Conservation (phyloP, 225 moss, liverwort and hornwort genomes). For the Bryoerythrophyllum caledonicum region DNA sequence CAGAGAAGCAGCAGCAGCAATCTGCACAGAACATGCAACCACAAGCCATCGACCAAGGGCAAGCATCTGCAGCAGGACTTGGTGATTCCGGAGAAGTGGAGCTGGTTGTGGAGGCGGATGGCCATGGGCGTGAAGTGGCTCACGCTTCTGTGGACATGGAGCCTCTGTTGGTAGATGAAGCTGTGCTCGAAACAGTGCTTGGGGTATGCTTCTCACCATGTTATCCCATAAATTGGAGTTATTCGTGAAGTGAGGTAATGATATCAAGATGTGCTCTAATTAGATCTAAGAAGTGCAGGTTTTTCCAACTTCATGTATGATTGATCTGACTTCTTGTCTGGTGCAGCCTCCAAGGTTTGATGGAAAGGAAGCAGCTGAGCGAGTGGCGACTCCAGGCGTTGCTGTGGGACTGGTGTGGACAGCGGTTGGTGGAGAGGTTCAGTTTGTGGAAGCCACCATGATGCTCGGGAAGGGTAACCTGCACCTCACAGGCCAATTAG, state of each 20-base stretch:
- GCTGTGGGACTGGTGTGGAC: slow-evolving; percentile 50
- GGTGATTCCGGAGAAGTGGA: slow-evolving; percentile 45
- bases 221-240: background rate
- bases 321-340: background rate
- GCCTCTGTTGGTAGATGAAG: slow-evolving; percentile 44
- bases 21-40: slow-evolving; percentile 30
- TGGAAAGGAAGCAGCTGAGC: slow-evolving; percentile 55
- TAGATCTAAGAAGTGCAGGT: background rate
- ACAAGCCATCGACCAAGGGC: slow-evolving; percentile 27
- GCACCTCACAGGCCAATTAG: slow-evolving; percentile 46
- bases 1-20: slow-evolving; percentile 31
- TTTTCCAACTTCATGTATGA: background rate
- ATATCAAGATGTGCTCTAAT: background rate
- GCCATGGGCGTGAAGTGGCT: slow-evolving; percentile 29
- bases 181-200: slow-evolving; percentile 46
- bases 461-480: slow-evolving; percentile 46
- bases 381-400: slow-evolving; percentile 51
- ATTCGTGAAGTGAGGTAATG: too few relatives aligned
- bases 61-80: slow-evolving; percentile 32
- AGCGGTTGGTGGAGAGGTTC: slow-evolving; percentile 45
- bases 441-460: slow-evolving; percentile 43
- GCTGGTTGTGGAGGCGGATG: slow-evolving; percentile 40
- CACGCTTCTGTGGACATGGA: slow-evolving; percentile 24
- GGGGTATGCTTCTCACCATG: slow-evolving; percentile 31
- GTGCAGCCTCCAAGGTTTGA: slow-evolving; percentile 47